A percentile compares a stretch with the other conserved stretches of the same genome.
These are phyloP conservation scores for Cicer chorassanicum DNA, from an alignment of 306 rosid genomes.

Conservation along the genomic window DNA sequence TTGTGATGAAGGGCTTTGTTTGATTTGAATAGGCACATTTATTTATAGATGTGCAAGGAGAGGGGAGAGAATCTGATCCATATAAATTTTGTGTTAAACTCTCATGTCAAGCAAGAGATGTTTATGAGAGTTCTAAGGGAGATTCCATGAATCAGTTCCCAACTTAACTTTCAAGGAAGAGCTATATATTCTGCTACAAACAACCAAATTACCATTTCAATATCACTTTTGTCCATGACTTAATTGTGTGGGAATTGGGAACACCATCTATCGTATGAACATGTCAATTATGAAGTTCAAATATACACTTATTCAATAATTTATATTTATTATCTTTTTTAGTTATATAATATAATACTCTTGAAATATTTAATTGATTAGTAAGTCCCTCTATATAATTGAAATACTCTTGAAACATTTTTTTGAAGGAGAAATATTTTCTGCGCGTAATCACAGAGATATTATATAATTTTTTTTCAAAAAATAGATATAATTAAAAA, in stretches of 20 bases:
- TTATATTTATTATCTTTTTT: no score
- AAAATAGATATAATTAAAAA: no score
- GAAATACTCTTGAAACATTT: no score
- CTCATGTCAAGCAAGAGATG: slow-evolving; percentile 39
- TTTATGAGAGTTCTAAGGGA: slow-evolving; percentile 11
- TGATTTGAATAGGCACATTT: slow-evolving; percentile 9
- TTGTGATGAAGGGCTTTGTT: slow-evolving; percentile 26
- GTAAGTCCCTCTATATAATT: no score
- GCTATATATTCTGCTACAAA: background rate
- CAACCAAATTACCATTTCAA: background rate
- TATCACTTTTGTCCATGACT: slow-evolving; percentile 4
- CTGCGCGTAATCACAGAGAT: no score
- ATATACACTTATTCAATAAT: no score
- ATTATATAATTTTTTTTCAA: no score
- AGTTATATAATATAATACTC: no score
- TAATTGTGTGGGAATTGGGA: slow-evolving; percentile 11
- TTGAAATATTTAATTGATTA: no score
- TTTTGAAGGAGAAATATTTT: no score
- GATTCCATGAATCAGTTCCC: slow-evolving; percentile 42
- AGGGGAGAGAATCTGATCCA: slow-evolving; percentile 24
- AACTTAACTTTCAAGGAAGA: slow-evolving; percentile 45
- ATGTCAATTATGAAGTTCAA: no score
- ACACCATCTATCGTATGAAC: background rate
- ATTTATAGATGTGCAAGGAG: background rate
- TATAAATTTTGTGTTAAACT: slow-evolving; percentile 36